Base-by-base conservation (phyloP, 345 rosid genomes). In the Tarenaya hassleriana region DNA sequence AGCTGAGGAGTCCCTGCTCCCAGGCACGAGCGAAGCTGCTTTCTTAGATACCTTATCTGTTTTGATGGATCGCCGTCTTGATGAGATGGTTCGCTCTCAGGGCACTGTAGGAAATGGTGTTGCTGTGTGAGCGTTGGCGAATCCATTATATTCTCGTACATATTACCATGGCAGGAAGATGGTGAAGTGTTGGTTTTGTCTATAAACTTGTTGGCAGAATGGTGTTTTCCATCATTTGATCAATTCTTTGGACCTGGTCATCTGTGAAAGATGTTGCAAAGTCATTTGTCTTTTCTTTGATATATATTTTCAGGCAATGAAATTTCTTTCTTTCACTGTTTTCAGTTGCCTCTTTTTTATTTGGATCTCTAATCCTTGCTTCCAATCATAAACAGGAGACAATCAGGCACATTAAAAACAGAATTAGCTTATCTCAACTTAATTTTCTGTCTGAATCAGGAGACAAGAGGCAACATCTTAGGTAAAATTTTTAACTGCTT, bases 1-100 rank as follows among this genome's bases (percentile, higher is more conserved):
- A 56, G 68, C 72, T 37, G 21, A 68, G 60, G 72, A 62, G n/a
- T 62, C 54, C 0, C 63, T 55, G 60, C 72, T 68, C 50, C 72
- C 72, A 7, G 54, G 68, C 48, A 68, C 63, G 4, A 68, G 68
- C 13, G 68, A 68, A 34, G 50, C 14, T 38, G 34, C 63, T 20
- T 61, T 68, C 59, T 39, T 68, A 2, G 63, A 61, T 55, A 52
- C 63, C 1, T 40, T 68, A 27, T 61, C 68, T 1, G 14, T 29
- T 10, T 62, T 68, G 34, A 61, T 68, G 68, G 68, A 56, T 44
- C 50, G 43, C 50, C 63, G 56, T 61, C 67, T 68, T 16, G 50
- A 68, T 49, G 53, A 61, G 7, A 24, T 67, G 48, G 67, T 48
- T 50, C 53, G 32, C 21, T 11, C 58, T 41, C 42, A 61, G 62